Percentiles rank a stretch among this genome's conserved stretches.
Conservation (phyloP, 2,329 filamentous ascomycete genomes). For the Penicillium brasilianum region DNA sequence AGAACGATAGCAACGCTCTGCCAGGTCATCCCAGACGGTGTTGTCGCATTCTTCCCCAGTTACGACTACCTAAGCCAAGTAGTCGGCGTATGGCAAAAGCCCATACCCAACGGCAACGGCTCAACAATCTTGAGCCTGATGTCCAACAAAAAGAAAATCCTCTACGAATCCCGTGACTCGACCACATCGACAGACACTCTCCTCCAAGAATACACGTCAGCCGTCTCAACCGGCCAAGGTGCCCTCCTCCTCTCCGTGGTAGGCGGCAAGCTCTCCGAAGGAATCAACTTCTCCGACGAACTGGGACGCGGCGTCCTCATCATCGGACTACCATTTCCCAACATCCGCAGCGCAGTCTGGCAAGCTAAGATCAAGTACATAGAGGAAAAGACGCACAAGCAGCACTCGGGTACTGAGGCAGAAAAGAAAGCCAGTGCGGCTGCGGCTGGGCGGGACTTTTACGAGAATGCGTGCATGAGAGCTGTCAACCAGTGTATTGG, state of each 20-base stretch:
- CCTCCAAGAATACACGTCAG: constrained; percentile 72
- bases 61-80: constrained; percentile 88
- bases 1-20: constrained; percentile 73
- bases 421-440: constrained; percentile 46
- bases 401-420: constrained; percentile 34
- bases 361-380: constrained; percentile 89
- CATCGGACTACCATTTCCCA: constrained; percentile 92
- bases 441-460: constrained; percentile 72
- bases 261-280: constrained; percentile 92
- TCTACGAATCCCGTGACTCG: constrained; percentile 57
- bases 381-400: constrained; percentile 61
- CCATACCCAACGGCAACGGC: constrained; percentile 33
- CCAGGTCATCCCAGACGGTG: constrained; percentile 78
- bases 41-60: constrained; percentile 95
- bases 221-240: constrained; percentile 67
- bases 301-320: constrained; percentile 89
- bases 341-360: constrained; percentile 88
- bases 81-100: constrained; percentile 63
- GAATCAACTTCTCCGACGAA: constrained; percentile 95
- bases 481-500: constrained; percentile 97
- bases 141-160: constrained; percentile 53
- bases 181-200: constrained; percentile 65
- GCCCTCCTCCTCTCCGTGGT: constrained; percentile 88
- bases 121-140: constrained; percentile 40
- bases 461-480: constrained; percentile 94